Conservation (phyloP, 371 early-diverging fungal genomes). For the Mortierella sp. region DNA sequence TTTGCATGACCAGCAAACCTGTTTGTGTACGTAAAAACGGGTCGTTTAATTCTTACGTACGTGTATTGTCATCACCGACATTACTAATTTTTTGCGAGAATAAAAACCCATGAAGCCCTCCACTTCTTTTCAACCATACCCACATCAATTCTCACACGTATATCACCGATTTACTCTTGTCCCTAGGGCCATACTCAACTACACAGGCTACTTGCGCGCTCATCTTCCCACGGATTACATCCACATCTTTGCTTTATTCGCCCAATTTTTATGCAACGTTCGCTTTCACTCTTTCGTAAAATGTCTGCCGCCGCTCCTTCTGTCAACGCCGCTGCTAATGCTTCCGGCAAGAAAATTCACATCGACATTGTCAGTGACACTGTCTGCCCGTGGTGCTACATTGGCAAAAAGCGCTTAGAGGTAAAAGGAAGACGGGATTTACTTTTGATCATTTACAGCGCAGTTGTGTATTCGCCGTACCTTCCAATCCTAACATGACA, state of each 20-base stretch:
- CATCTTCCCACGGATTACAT: not conserved
- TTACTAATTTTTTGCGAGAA: not conserved
- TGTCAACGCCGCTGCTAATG: slow-evolving; percentile 7
- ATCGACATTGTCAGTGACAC: slow-evolving; percentile 68
- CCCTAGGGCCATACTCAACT: too few relatives aligned
- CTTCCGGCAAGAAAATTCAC: slow-evolving; percentile 49
- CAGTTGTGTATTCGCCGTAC: too few relatives aligned
- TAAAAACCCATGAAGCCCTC: too few relatives aligned
- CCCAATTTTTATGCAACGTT: slow-evolving; percentile 27
- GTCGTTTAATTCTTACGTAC: not conserved
- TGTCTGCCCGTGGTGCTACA: slow-evolving; percentile 77
- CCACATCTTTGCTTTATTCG: slow-evolving; percentile 7
- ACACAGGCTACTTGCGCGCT: not conserved
- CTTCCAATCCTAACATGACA: too few relatives aligned
- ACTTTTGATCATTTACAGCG: too few relatives aligned
- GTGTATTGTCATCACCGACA: not conserved
- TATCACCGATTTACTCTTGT: too few relatives aligned
- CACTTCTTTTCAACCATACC: too few relatives aligned
- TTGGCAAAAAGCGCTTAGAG: slow-evolving; percentile 77
- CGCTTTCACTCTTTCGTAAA: slow-evolving; percentile 29
- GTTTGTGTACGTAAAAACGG: slow-evolving; percentile 8
- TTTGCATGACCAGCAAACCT: slow-evolving; percentile 1
- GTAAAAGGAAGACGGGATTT: slow-evolving; percentile 8
- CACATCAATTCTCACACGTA: too few relatives aligned
- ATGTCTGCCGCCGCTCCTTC: slow-evolving; percentile 33